phyloP scores from a whole-genome alignment of 768 basidiomycete species.

The Suillus subalutaceus region DNA sequence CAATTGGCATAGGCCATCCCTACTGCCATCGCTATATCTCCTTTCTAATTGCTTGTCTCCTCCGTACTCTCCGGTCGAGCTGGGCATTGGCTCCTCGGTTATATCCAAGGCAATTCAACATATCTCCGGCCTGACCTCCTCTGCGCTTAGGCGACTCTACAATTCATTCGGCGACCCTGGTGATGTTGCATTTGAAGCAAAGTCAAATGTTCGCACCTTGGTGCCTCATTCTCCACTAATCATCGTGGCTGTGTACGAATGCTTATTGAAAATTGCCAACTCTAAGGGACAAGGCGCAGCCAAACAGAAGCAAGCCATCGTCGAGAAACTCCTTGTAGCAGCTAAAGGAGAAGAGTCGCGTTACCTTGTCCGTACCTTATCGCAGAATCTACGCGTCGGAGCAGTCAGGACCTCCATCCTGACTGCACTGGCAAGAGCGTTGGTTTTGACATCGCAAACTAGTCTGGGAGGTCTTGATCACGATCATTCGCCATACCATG shows the following conservation, averaged over 20 bases:
- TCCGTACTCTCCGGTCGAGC: constrained; percentile 70
- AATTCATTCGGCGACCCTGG: constrained; percentile 81
- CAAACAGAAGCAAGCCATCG: constrained; percentile 74
- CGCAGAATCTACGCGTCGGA: constrained; percentile 81
- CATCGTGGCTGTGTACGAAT: constrained; percentile 66
- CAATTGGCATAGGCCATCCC: constrained; percentile 63
- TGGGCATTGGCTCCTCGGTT: constrained; percentile 69
- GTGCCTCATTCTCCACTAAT: constrained; percentile 70
- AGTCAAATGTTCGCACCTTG: constrained; percentile 73
- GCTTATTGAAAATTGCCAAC: constrained; percentile 65
- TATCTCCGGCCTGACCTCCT: constrained; percentile 64
- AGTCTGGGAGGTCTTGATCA: constrained; percentile 23
- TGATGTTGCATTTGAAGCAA: constrained; percentile 86
- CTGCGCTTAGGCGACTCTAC: constrained; percentile 65
- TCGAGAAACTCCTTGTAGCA: constrained; percentile 81
- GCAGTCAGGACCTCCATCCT: constrained; percentile 85
- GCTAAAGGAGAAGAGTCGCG: constrained; percentile 88
- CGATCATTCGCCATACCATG: constrained; percentile 32
- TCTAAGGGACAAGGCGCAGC: constrained; percentile 77
- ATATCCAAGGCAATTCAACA: constrained; percentile 73
- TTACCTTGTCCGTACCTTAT: constrained; percentile 76
- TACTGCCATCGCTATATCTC: constrained; percentile 79
- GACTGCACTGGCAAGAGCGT: constrained; percentile 76
- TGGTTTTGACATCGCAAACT: constrained; percentile 58
- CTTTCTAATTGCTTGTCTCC: constrained; percentile 81